Evolutionary conservation across 2,329 filamentous ascomycete genomes (phyloP).

Genomic region (Botrytis medusae): DNA sequence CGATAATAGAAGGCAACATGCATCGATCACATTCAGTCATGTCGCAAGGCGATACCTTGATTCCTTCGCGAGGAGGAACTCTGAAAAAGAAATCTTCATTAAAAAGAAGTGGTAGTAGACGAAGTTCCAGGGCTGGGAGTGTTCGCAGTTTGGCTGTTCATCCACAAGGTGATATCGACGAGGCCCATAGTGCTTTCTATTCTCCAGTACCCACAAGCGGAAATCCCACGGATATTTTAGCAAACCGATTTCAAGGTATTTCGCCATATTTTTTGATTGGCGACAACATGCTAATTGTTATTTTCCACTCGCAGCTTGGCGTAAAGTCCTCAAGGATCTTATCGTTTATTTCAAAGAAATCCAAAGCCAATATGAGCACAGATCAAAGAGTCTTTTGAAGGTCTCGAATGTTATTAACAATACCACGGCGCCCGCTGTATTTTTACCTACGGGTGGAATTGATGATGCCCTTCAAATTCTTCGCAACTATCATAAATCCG

Average conservation of each 20-base stretch:
- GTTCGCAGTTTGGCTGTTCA: constrained; percentile 77
- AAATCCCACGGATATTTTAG: constrained; percentile 83
- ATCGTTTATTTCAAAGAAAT: constrained; percentile 94
- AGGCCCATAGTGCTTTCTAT: constrained; percentile 80
- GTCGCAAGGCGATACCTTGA: constrained; percentile 40
- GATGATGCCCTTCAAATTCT: constrained; percentile 82
- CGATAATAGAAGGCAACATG: constrained; percentile 56
- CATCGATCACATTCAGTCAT: constrained; percentile 61
- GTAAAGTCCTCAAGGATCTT: constrained; percentile 90
- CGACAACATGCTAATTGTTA: constrained; percentile 12
- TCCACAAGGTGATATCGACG: constrained; percentile 64
- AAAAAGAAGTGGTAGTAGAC: constrained; percentile 75
- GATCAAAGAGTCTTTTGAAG: constrained; percentile 78
- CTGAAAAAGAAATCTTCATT: constrained; percentile 87
- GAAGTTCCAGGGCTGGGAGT: constrained; percentile 81
- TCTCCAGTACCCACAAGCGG: constrained; percentile 86
- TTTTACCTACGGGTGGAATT: constrained; percentile 79
- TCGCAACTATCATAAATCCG: constrained; percentile 77
- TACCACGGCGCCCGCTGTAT: constrained; percentile 69
- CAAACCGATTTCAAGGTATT: constrained; percentile 84
- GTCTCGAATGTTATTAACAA: constrained; percentile 84
- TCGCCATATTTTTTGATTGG: not conserved
- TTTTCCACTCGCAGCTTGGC: constrained; percentile 65
- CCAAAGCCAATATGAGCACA: constrained; percentile 82
- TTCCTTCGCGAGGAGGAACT: constrained; percentile 61